These are phyloP conservation scores for Friedmanniomyces simplex DNA, from an alignment of 495 filamentous ascomycete species.

Conservation along the genomic window DNA sequence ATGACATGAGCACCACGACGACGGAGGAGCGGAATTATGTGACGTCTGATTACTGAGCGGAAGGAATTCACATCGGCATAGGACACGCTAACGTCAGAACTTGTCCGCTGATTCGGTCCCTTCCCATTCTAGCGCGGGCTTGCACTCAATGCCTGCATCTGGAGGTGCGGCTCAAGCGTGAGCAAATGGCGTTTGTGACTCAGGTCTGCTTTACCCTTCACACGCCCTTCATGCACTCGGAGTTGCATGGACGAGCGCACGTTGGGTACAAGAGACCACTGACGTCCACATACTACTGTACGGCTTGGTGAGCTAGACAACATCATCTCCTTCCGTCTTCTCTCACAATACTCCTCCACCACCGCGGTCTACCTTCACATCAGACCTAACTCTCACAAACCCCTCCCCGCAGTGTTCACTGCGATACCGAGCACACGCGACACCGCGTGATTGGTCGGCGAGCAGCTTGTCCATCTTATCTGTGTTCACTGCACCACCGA, in stretches of 20 bases:
- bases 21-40: neutral
- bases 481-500: neutral
- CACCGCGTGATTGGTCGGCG: neutral
- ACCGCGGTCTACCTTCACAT: neutral
- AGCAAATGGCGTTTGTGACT: neutral
- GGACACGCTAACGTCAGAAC: neutral
- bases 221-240: neutral
- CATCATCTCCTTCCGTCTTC: neutral
- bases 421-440: constrained; percentile 1
- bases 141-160: neutral
- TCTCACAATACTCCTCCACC: no score
- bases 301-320: neutral
- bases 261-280: neutral
- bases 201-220: neutral
- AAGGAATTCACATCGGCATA: neutral
- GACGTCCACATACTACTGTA: no score
- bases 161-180: neutral
- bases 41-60: neutral
- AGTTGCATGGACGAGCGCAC: neutral
- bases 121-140: neutral
- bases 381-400: neutral
- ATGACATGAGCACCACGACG: neutral
- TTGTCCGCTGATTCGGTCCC: neutral
- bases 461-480: neutral
- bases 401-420: neutral